Conservation (phyloP, 768 basidiomycete species). For the Termitomyces sp. region DNA sequence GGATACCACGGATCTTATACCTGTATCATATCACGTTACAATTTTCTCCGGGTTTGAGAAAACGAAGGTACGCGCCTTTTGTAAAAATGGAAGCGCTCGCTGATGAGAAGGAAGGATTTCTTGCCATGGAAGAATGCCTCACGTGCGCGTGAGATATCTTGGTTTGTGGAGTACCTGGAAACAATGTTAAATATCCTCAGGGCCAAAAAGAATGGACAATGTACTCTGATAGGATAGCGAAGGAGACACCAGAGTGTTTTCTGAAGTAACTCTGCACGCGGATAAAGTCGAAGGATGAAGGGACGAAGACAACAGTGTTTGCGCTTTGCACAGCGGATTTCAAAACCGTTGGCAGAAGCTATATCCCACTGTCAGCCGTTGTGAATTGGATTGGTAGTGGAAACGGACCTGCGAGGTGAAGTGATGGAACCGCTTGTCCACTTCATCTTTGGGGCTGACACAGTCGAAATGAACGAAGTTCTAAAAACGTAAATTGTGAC, state of each 20-base stretch:
- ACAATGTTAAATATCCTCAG: background rate
- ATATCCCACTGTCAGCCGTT: background rate
- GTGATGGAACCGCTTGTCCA: slow-evolving; percentile 80
- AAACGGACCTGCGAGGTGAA: slow-evolving; percentile 75
- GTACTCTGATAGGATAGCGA: slow-evolving; percentile 87
- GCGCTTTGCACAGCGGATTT: slow-evolving; percentile 93
- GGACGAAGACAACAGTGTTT: slow-evolving; percentile 85
- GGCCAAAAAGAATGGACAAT: slow-evolving; percentile 12
- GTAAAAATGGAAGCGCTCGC: slow-evolving; percentile 99
- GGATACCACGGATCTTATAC: slow-evolving; percentile 90
- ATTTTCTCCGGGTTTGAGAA: background rate
- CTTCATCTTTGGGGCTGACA: slow-evolving; percentile 64
- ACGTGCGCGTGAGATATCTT: slow-evolving; percentile 91
- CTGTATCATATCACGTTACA: slow-evolving; percentile 31
- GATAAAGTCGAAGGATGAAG: slow-evolving; percentile 96
- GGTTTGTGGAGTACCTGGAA: slow-evolving; percentile 81
- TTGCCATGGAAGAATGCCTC: slow-evolving; percentile 89
- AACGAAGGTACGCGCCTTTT: slow-evolving; percentile 46
- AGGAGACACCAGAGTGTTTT: slow-evolving; percentile 64
- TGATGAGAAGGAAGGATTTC: slow-evolving; percentile 83
- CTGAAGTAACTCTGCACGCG: slow-evolving; percentile 84
- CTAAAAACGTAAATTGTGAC: slow-evolving; percentile 27
- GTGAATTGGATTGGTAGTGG: background rate
- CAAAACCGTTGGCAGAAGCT: slow-evolving; percentile 78
- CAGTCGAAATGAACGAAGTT: slow-evolving; percentile 74